Conservation (phyloP, 768 basidiomycete genomes). For the Psilocybe sp. region DNA sequence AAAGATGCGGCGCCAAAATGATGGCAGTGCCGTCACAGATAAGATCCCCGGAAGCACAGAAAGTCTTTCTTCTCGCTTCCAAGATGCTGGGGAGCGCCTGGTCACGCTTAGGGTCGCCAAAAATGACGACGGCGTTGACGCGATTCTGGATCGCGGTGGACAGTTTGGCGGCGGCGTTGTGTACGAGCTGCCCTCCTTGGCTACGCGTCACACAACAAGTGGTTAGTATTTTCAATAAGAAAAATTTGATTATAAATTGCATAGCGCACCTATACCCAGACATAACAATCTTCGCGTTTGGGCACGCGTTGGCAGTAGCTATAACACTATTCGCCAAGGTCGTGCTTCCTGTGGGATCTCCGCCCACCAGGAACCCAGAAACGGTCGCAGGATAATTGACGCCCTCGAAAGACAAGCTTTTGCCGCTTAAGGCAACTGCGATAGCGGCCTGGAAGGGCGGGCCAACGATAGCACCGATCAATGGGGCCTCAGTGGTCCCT, state of each 20-base stretch:
- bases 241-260: not conserved
- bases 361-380: slow-evolving; percentile 34
- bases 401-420: slow-evolving; percentile 32
- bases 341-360: slow-evolving; percentile 28
- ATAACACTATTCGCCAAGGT: slow-evolving; percentile 32
- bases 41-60: slow-evolving; percentile 28
- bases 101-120: slow-evolving; percentile 32
- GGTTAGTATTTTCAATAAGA: not conserved
- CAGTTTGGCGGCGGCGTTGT: slow-evolving; percentile 33
- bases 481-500: slow-evolving; percentile 30
- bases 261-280: slow-evolving; percentile 29
- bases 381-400: slow-evolving; percentile 34
- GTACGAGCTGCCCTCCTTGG: slow-evolving; percentile 36
- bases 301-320: slow-evolving; percentile 24
- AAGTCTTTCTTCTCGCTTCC: slow-evolving; percentile 21
- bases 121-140: slow-evolving; percentile 31
- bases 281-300: slow-evolving; percentile 30
- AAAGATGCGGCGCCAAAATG: slow-evolving; percentile 22
- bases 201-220: slow-evolving; percentile 8
- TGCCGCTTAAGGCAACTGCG: slow-evolving; percentile 21
- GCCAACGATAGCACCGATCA: slow-evolving; percentile 35
- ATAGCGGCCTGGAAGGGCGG: slow-evolving; percentile 34
- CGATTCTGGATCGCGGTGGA: slow-evolving; percentile 24
- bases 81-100: slow-evolving; percentile 25
- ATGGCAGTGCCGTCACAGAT: slow-evolving; percentile 26